Evolutionary conservation across 257 asterid genomes (phyloP), one percentile per base, ranked within the genome.

Genomic region (Capsicum rhomboideum): DNA sequence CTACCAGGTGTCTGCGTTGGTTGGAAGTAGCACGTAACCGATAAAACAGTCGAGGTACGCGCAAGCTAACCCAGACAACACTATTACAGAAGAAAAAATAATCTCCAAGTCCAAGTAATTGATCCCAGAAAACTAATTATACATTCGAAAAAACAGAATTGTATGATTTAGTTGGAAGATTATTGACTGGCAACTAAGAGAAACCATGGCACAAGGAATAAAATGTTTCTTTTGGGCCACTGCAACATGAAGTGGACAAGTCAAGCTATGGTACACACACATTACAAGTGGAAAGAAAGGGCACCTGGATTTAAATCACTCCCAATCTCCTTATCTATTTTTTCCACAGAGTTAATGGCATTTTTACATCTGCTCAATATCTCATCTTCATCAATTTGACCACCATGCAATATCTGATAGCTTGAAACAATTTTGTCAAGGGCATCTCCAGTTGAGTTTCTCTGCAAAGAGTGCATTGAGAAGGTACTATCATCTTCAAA

Each of bases 381-480:
- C 85, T 89, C 92, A 80, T 93, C 97, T 87, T 95, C 99, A 61
- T 97, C 96, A 78, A 87, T 83, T 82, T 88, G 93, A 84, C 91
- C 90, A 87, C 93, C 87, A 88, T 87, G 90, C 84, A 97, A 91
- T 75, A 93, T 89, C 85, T 97, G 93, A 90, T 90, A 95, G 88
- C 97, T 91, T 53, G 96, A 90, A 85, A 93, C 88, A 86, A 97
- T 82, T 86, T 90, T 95, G 82, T 93, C 99, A 88, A 93, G 46
- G 42, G 92, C 83, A 87, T 86, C 88, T 82, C 94, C 97, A 79
- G 91, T 88, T 86, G 90, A 87, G 21, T 92, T 88, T 88, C 88
- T 90, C 94, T 92, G 97, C 34, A 14, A 82, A 67, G 68, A 67
- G 16, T 34, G 4, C 14, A 53, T 66, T 87, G 56, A 85, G 68